Evolutionary conservation across 2,329 filamentous ascomycete genomes (phyloP).

Genomic region (Bimuria novae-zelandiae): DNA sequence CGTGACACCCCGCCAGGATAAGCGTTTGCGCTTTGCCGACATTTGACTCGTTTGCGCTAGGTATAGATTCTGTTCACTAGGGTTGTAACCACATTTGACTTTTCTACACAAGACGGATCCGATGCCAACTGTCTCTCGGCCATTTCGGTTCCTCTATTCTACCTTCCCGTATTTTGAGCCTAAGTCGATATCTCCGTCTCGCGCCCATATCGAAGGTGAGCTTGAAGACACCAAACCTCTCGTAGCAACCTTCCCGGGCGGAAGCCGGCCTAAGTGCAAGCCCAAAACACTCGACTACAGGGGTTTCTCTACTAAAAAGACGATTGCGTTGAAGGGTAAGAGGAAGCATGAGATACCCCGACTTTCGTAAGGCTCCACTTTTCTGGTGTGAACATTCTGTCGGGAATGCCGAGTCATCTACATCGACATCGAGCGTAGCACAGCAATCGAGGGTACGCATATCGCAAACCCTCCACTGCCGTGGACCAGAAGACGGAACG

Average conservation of each 20-base stretch:
- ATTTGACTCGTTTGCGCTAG: too few relatives aligned
- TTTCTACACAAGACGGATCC: not conserved
- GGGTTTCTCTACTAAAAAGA: not conserved
- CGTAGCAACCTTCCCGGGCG: not conserved
- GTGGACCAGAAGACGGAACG: not conserved
- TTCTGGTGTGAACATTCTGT: too few relatives aligned
- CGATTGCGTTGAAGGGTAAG: not conserved
- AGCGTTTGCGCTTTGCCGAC: too few relatives aligned
- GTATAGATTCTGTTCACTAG: too few relatives aligned
- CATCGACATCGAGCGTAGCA: not conserved
- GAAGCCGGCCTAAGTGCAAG: not conserved
- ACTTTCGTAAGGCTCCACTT: too few relatives aligned
- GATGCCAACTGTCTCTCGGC: not conserved
- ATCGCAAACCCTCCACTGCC: not conserved
- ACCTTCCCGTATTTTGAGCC: not conserved
- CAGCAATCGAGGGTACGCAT: not conserved
- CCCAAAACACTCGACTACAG: not conserved
- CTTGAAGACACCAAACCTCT: not conserved
- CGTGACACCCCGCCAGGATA: too few relatives aligned
- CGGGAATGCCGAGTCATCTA: not conserved
- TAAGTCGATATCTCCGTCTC: not conserved
- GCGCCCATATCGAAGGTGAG: not conserved
- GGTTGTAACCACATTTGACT: too few relatives aligned
- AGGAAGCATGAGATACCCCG: not conserved
- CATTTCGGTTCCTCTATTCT: not conserved